Base-by-base conservation (phyloP, 305 asterid genomes). In the Nicotiana rustica region DNA sequence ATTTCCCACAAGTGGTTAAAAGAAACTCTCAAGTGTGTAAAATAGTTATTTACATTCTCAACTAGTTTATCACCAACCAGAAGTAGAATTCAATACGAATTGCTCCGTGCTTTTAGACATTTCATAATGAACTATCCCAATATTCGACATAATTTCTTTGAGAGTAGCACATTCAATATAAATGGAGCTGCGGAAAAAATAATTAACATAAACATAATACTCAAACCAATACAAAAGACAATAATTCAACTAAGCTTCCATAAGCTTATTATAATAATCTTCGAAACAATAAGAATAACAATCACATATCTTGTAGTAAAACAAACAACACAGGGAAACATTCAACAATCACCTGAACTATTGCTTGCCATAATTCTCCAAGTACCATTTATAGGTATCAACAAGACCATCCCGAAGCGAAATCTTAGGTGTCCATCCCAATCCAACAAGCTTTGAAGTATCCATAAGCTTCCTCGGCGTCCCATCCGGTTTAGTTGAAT, bases 391-490 rank as follows among this genome's bases (percentile, higher is more conserved):
- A 81, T 96, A 94, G 10, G 99, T 96, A 81, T 85, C 93, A 29
- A 36, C 87, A 70, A 96, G 97, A 29, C 99, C 99, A 78, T 93
- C 97, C 78, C 88, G 89, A 5, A 96, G 95, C 19, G 96, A 91
- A 78, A 94, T 87, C 89, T 92, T 93, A 0, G 98, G 92, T 66
- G 85, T 86, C 99, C 99, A 94, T 33, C 99, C 99, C 89, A 94
- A 82, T 31, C 85, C 88, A 18, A 86, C 91, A 44, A 96, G 92
- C 85, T 86, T 93, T 1, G 98, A 92, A 85, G 91, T 93, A 85
- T 96, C 98, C 98, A 96, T 94, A 78, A 96, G 96, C 93, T 96
- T 94, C 88, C 98, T 91, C 2, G 98, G 98, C 2, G 98, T 96
- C 36, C 98, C 99, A 83, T 94, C 98, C 0, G 98, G 98, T 90